A percentile compares a stretch with the other conserved stretches of the same genome.
Conservation (phyloP, 225 moss, liverwort and hornwort species). For the Sphagnum contortum region DNA sequence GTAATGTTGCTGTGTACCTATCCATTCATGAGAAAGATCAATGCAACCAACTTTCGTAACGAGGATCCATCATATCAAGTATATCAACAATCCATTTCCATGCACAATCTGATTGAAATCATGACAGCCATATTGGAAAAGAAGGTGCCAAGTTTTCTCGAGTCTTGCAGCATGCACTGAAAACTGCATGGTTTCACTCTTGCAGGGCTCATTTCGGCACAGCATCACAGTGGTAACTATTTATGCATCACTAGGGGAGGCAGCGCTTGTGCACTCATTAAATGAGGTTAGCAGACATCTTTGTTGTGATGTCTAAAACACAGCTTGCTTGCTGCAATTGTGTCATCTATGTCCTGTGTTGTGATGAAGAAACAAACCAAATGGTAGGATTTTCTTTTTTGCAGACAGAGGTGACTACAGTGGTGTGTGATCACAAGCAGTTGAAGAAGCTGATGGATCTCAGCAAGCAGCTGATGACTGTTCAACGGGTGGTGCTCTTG, state of each 20-base stretch:
- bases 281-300: conserved; percentile 42
- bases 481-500: conserved; percentile 75
- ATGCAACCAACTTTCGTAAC: too few relatives aligned
- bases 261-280: conserved; percentile 71
- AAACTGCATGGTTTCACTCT: conserved; percentile 3
- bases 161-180: neutral
- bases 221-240: conserved; percentile 79
- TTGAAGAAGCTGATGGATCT: conserved; percentile 53
- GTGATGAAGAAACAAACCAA: neutral
- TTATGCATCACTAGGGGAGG: conserved; percentile 91
- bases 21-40: too few relatives aligned
- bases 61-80: neutral
- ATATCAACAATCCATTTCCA: neutral
- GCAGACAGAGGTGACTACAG: conserved; percentile 80
- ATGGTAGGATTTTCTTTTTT: conserved; percentile 2
- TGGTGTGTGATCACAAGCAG: conserved; percentile 87
- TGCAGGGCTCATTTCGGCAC: conserved; percentile 66
- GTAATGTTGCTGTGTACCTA: too few relatives aligned
- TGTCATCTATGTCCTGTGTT: neutral
- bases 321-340: neutral
- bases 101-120: neutral
- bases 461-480: conserved; percentile 39
- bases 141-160: neutral
- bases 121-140: neutral
- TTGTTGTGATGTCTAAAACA: neutral